These are phyloP conservation scores for Tremella fuciformis DNA, from an alignment of 768 basidiomycete species.

Conservation along the genomic window DNA sequence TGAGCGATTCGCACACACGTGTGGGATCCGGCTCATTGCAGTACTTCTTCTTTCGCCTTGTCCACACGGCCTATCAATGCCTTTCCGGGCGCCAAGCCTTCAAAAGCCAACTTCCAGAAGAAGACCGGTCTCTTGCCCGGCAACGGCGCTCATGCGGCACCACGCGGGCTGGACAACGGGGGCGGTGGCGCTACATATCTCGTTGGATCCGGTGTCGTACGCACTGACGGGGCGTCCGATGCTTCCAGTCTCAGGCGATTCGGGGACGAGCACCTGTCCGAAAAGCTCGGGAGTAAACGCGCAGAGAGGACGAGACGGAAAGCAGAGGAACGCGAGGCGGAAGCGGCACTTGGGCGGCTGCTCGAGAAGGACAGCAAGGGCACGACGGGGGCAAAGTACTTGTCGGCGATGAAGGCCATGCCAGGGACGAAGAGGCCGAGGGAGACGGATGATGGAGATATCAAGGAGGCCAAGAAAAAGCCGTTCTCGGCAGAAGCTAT, in stretches of 20 bases:
- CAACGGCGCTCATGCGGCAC: constrained; percentile 30
- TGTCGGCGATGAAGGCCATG: constrained; percentile 58
- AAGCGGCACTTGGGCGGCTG: constrained; percentile 62
- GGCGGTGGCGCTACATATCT: constrained; percentile 64
- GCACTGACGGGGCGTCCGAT: constrained; percentile 34
- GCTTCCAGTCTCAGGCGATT: constrained; percentile 24
- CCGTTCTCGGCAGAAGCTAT: constrained; percentile 39
- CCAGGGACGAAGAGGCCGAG: constrained; percentile 54
- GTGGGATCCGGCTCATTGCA: constrained; percentile 9
- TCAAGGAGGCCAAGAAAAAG: constrained; percentile 55
- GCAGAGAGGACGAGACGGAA: constrained; percentile 72
- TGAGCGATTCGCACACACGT: constrained; percentile 52
- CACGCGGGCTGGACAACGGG: constrained; percentile 32
- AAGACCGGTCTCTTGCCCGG: constrained; percentile 47
- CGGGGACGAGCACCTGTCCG: constrained; percentile 60
- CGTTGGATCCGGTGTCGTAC: constrained; percentile 72
- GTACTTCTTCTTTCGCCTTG: constrained; percentile 42
- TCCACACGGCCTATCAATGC: constrained; percentile 5
- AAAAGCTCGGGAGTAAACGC: constrained; percentile 74
- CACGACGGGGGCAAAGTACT: constrained; percentile 53
- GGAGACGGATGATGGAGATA: constrained; percentile 60
- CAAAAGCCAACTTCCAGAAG: constrained; percentile 30
- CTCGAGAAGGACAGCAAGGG: constrained; percentile 64
- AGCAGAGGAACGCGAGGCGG: constrained; percentile 55
- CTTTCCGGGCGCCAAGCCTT: neutral